Conservation (phyloP, 139 green algal species). For the Coccomyxa sp. region DNA sequence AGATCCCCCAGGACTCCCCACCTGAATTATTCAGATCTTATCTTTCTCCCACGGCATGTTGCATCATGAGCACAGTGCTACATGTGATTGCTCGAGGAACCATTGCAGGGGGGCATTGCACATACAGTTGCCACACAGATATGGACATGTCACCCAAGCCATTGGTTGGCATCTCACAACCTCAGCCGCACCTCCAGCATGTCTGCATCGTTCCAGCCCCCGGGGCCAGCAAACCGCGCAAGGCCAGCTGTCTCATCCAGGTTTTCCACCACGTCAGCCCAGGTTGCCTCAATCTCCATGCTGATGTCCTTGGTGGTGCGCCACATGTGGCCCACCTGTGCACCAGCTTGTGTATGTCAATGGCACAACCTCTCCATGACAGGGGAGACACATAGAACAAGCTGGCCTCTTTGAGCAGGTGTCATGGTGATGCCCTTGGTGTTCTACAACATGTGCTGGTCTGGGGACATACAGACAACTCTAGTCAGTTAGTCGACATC, state of each 20-base stretch:
- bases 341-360: neutral
- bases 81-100: too few species aligned
- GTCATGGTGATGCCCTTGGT: too few species aligned
- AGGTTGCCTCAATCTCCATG: slow-evolving; percentile 22
- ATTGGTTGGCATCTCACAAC: neutral
- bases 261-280: slow-evolving; percentile 27
- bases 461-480: too few species aligned
- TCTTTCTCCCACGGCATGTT: neutral
- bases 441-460: too few species aligned
- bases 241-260: slow-evolving; percentile 42
- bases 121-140: neutral
- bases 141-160: neutral
- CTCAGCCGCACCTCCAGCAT: slow-evolving; percentile 27
- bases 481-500: too few species aligned
- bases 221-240: slow-evolving; percentile 43
- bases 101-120: too few species aligned
- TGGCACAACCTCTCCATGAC: too few species aligned
- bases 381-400: too few species aligned
- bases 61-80: neutral
- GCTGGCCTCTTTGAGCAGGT: too few species aligned
- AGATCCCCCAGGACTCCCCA: slow-evolving; percentile 27
- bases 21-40: slow-evolving; percentile 10
- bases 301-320: slow-evolving; percentile 39
- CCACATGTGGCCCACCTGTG: slow-evolving; percentile 40
- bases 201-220: slow-evolving; percentile 47